phyloP scores from a whole-genome alignment of 2,329 filamentous ascomycete genomes.

The Cladosporium sp. region DNA sequence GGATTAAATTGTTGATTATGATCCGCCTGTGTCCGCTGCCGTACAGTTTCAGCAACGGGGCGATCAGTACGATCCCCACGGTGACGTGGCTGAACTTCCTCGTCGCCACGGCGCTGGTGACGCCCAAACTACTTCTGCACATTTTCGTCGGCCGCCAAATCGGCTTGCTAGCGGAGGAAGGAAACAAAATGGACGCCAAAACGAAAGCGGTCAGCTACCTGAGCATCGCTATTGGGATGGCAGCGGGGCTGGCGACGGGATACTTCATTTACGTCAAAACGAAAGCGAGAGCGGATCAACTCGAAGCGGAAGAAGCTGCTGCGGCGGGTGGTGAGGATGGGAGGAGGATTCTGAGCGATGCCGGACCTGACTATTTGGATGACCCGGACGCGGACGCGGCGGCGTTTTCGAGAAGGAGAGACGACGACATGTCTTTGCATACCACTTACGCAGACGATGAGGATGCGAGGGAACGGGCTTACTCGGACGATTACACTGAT shows the following conservation, averaged over 20 bases:
- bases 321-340: constrained; percentile 21
- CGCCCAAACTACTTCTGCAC: constrained; percentile 84
- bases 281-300: constrained; percentile 44
- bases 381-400: constrained; percentile 41
- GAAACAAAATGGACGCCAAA: constrained; percentile 72
- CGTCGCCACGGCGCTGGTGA: constrained; percentile 73
- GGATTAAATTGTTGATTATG: constrained; percentile 81
- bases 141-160: constrained; percentile 86
- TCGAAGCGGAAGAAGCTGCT: constrained; percentile 44
- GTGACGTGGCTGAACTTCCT: constrained; percentile 73
- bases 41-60: constrained; percentile 89
- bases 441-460: constrained; percentile 52
- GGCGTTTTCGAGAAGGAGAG: constrained; percentile 40
- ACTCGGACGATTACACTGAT: constrained; percentile 39
- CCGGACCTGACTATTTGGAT: constrained; percentile 39
- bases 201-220: constrained; percentile 80
- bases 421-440: constrained; percentile 47
- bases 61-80: constrained; percentile 87
- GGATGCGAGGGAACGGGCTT: constrained; percentile 30
- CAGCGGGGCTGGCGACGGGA: constrained; percentile 70
- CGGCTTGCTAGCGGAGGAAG: constrained; percentile 74
- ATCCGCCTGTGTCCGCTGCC: constrained; percentile 89
- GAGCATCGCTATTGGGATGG: constrained; percentile 67
- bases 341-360: constrained; percentile 22
- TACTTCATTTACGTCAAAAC: constrained; percentile 74